phyloP scores from a whole-genome alignment of 805 yeast genomes.

The Kregervanrija fluxuum region DNA sequence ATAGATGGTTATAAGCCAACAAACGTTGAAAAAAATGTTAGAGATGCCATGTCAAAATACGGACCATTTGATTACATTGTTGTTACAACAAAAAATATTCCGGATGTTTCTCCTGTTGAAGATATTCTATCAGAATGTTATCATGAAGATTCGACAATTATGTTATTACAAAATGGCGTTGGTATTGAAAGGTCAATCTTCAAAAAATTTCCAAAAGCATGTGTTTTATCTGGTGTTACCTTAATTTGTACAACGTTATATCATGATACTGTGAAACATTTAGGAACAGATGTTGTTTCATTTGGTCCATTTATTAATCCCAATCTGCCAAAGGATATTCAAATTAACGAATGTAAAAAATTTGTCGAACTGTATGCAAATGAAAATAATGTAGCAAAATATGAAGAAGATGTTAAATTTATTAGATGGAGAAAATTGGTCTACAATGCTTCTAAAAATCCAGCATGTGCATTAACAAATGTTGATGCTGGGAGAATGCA shows the following conservation, averaged over 20 bases:
- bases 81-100: conserved; percentile 50
- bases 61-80: conserved; percentile 30
- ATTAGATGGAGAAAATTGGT: conserved; percentile 39
- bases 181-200: conserved; percentile 30
- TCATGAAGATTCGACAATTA: conserved; percentile 25
- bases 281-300: conserved; percentile 24
- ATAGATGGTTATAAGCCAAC: conserved; percentile 50
- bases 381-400: conserved; percentile 19
- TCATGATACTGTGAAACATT: conserved; percentile 25
- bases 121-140: conserved; percentile 27
- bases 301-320: conserved; percentile 31
- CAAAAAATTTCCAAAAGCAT: conserved; percentile 26
- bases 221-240: conserved; percentile 32
- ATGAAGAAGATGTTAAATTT: conserved; percentile 29
- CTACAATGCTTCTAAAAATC: conserved; percentile 39
- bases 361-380: conserved; percentile 29
- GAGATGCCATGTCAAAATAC: conserved; percentile 36
- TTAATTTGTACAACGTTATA: conserved; percentile 29
- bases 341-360: conserved; percentile 22
- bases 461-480: conserved; percentile 34
- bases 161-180: conserved; percentile 34
- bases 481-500: conserved; percentile 32
- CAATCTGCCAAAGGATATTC: conserved; percentile 16
- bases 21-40: conserved; percentile 21
- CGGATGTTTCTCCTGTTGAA: conserved; percentile 50